Conservation (phyloP, 768 basidiomycete species). For the Hericium coralloides region DNA sequence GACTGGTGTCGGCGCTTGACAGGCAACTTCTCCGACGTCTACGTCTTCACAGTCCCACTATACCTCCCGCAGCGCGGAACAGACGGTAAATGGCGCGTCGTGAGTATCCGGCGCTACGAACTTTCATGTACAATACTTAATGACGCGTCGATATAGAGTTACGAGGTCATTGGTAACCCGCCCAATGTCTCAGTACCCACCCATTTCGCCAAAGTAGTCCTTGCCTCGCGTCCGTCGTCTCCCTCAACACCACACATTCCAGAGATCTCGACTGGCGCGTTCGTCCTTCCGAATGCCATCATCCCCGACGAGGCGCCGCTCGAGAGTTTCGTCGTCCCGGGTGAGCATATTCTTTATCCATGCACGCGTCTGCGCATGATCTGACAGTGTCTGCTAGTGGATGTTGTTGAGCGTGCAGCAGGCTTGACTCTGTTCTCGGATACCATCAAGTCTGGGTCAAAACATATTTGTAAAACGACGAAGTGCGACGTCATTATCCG, state of each 20-base stretch:
- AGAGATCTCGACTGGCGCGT: constrained; percentile 86
- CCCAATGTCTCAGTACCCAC: constrained; percentile 92
- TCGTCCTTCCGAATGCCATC: constrained; percentile 90
- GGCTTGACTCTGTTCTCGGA: constrained; percentile 86
- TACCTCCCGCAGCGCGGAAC: constrained; percentile 80
- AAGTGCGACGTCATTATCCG: constrained; percentile 86
- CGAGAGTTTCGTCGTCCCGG: constrained; percentile 72
- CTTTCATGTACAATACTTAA: not conserved
- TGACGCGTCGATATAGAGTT: constrained; percentile 40
- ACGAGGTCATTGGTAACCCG: constrained; percentile 92
- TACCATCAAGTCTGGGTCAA: constrained; percentile 60
- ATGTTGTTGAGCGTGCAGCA: constrained; percentile 84
- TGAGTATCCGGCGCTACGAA: constrained; percentile 32
- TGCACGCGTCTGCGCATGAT: not conserved
- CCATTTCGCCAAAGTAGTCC: constrained; percentile 94
- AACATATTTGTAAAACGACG: constrained; percentile 82
- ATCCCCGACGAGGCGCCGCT: constrained; percentile 82
- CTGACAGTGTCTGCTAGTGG: constrained; percentile 44
- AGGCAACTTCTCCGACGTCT: constrained; percentile 84
- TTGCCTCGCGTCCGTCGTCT: constrained; percentile 67
- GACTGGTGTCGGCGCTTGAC: constrained; percentile 93
- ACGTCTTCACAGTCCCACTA: constrained; percentile 95
- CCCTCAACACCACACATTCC: constrained; percentile 59
- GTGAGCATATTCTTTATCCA: constrained; percentile 32
- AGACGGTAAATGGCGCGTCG: constrained; percentile 95